Base-by-base conservation (phyloP, 73 alveolate genomes). In the Paramecium pentaurelia region DNA sequence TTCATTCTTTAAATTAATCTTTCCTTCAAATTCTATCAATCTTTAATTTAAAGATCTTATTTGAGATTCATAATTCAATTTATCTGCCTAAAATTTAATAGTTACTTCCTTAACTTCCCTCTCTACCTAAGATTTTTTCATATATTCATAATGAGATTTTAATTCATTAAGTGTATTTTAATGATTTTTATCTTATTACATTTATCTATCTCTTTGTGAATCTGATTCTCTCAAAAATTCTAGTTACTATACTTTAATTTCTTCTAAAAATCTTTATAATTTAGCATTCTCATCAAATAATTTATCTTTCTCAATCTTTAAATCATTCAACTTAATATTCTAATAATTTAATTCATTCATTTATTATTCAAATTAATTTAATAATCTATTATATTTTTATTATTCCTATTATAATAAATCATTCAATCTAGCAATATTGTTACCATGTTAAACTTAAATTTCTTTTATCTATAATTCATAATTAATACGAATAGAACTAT, bases 61-160 rank as follows among this genome's bases (percentile, higher is more conserved):
- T 12, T 75, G n/a, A 2, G 88, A 36, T 18, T 75, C 88, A 16
- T 38, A 75, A 75, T 34, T 75, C 68, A 75, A 25, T 75, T 37
- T 75, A 37, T 75, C 88, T 4, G 88, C 60, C n/a, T 75, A 75
- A 42, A 75, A 75, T 75, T 75, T 36, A 16, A 75, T 75, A n/a
- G 58, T 38, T 3, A 22, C 58, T 75, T 75, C 88, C 68, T 75
- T 75, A 42, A 75, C 8, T 38, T 75, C 88, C 40, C 88, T 75
- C n/a, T 36, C 68, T 1, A 75, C 60, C 4, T 75, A 75, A 18
- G 88, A 75, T 42, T 75, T 75, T 10, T 38, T 36, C 88, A 75
- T 75, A n/a, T 75, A 75, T 20, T 75, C 88, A 75, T 75, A 75
- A 75, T 75, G 88, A 38, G 58, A 42, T 75, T 42, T 75, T n/a